phyloP scores from a whole-genome alignment of 2,329 filamentous ascomycete genomes.

The Diatrype stigma region DNA sequence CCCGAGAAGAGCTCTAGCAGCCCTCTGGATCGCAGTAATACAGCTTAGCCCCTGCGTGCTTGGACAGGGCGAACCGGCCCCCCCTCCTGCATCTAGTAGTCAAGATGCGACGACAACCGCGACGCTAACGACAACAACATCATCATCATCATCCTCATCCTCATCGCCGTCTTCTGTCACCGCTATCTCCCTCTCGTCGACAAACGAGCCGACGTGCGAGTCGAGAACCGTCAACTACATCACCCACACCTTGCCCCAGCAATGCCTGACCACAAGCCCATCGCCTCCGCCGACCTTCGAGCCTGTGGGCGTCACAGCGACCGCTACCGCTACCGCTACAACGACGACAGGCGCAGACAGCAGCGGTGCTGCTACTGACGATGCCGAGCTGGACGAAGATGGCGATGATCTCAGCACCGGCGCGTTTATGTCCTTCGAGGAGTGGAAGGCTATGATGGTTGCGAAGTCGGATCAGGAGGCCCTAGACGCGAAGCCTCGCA shows the following conservation, averaged over 20 bases:
- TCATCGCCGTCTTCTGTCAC: background rate
- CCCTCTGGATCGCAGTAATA: background rate
- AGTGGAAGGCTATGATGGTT: conserved; percentile 95
- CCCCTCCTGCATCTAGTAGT: background rate
- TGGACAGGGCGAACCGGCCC: background rate
- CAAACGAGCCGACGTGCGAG: conserved; percentile 41
- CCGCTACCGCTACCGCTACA: conserved; percentile 14
- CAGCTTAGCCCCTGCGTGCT: background rate
- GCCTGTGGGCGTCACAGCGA: conserved; percentile 12
- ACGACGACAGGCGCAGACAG: conserved; percentile 9
- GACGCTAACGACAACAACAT: background rate
- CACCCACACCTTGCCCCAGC: conserved; percentile 71
- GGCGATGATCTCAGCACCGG: conserved; percentile 53
- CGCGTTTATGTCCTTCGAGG: conserved; percentile 93
- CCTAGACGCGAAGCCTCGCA: conserved; percentile 61
- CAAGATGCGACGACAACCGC: background rate
- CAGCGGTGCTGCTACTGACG: conserved; percentile 19
- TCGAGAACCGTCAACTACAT: conserved; percentile 75
- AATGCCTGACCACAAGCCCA: conserved; percentile 67
- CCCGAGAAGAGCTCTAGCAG: too few species aligned
- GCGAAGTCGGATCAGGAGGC: conserved; percentile 74
- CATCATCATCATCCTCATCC: background rate
- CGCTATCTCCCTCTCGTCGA: background rate
- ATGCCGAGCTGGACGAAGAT: conserved; percentile 56
- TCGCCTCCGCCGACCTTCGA: conserved; percentile 25